Conservation (phyloP, 129 eudicot genomes). For the Saussurea involucrata region DNA sequence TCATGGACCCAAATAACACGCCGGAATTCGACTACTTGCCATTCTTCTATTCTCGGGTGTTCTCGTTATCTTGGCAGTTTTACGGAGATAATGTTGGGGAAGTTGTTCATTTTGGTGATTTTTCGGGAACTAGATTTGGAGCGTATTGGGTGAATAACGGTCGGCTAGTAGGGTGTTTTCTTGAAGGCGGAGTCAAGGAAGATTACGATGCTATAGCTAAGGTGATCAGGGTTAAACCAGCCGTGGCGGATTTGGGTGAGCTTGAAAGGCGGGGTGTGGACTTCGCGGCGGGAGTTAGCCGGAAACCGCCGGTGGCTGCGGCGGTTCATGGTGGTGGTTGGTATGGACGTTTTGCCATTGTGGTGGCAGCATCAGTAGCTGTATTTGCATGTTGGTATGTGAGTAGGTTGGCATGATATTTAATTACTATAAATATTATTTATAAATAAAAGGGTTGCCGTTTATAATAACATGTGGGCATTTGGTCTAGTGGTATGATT, state of each 20-base stretch:
- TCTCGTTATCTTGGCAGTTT: constrained; percentile 89
- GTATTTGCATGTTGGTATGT: constrained; percentile 83
- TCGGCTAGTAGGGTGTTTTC: constrained; percentile 75
- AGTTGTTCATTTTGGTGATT: constrained; percentile 82
- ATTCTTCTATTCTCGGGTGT: constrained; percentile 87
- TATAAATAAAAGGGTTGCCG: neutral
- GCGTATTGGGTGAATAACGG: constrained; percentile 76
- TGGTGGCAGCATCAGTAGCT: constrained; percentile 66
- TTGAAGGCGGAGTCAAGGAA: constrained; percentile 87
- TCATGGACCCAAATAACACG: constrained; percentile 60
- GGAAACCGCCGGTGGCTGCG: constrained; percentile 25
- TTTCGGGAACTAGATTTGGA: constrained; percentile 64
- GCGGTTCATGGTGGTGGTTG: constrained; percentile 28
- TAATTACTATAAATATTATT: no score
- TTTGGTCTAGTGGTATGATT: constrained; percentile 99
- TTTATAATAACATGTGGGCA: constrained; percentile 40
- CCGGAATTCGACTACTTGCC: constrained; percentile 79
- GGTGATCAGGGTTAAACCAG: constrained; percentile 55
- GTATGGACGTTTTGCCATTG: constrained; percentile 76
- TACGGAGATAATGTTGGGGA: constrained; percentile 85
- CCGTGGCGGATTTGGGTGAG: constrained; percentile 49
- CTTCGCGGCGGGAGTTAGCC: constrained; percentile 39
- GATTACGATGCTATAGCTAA: constrained; percentile 69
- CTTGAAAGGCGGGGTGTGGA: constrained; percentile 58
- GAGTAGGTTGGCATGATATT: constrained; percentile 20